Evolutionary conservation across 441 rosid genomes (phyloP), one percentile per base, ranked within the genome.

Genomic region (Erodium texanum): DNA sequence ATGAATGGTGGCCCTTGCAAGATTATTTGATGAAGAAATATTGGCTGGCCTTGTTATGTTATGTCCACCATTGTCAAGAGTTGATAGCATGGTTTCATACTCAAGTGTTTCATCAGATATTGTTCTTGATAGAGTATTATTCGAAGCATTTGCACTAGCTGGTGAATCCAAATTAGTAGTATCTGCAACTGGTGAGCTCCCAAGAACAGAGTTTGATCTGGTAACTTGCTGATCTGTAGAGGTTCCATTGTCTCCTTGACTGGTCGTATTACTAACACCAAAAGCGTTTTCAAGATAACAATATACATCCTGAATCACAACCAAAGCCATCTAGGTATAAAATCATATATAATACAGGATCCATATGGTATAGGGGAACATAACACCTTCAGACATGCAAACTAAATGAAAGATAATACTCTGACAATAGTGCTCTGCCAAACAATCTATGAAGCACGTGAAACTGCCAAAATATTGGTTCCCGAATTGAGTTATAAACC

Each of bases 61-160:
- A 70, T 87, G 89, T 16, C 91, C 94, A 69, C 83, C 85, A 71
- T 87, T 74, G 70, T 89, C 97, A 54, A 89, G 79, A 6, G 85
- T 58, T 1, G 83, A 84, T 71, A 89, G 78, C 80, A 89, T 86
- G 66, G 84, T 76, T 73, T 89, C 96, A 80, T 88, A 89, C 64
- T 92, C 98, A 34, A 88, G 85, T 54, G 84, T 74, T 62, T 95
- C 98, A 67, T 92, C 99, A 1, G 90, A 89, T 71, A 95, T 70
- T 77, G 86, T 81, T 83, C 91, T 83, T 9, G 89, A 77, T 54
- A 87, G 76, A 68, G 93, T 76, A 81, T 71, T 95, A 74, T 90
- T 95, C 4, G 80, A 78, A 64, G 84, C 78, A 84, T 74, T 84
- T 62, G 81, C 74, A 71, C 78, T 73, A 72, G 81, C 70, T 65